Evolutionary conservation across 2,329 filamentous ascomycete genomes (phyloP).

Genomic region (Capronia epimyces): DNA sequence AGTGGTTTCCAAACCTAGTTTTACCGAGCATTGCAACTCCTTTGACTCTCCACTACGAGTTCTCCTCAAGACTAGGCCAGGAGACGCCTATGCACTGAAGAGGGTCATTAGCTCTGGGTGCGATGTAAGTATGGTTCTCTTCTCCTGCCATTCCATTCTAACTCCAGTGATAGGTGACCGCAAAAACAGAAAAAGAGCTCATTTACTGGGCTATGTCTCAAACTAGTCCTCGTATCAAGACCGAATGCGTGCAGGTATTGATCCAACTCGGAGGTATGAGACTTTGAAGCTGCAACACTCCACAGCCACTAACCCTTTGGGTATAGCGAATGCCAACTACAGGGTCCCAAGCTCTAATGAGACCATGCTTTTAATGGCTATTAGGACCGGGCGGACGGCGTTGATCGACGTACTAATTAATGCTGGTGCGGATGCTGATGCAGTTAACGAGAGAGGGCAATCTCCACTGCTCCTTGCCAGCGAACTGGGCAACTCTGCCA

Average conservation of each 20-base stretch:
- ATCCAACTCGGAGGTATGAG: not conserved
- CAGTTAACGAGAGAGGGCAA: not conserved
- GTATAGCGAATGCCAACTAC: conserved; percentile 1
- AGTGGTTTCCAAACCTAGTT: no score
- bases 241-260: conserved; percentile 1
- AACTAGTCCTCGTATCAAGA: not conserved
- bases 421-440: not conserved
- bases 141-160: not conserved
- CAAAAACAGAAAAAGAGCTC: not conserved
- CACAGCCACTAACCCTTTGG: not conserved
- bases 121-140: not conserved
- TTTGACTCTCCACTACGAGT: not conserved
- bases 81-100: not conserved
- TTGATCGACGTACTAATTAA: not conserved
- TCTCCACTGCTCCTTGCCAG: not conserved
- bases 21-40: not conserved
- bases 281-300: not conserved
- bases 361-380: not conserved
- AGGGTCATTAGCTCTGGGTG: not conserved
- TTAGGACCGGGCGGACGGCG: not conserved
- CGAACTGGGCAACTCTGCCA: not conserved
- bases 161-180: not conserved
- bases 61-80: conserved; percentile 1
- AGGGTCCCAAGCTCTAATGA: not conserved
- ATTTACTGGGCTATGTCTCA: conserved; percentile 1